Percentiles rank a stretch among this genome's conserved stretches.
Conservation (phyloP, 306 rosid genomes). For the Erythrophleum fordii region DNA sequence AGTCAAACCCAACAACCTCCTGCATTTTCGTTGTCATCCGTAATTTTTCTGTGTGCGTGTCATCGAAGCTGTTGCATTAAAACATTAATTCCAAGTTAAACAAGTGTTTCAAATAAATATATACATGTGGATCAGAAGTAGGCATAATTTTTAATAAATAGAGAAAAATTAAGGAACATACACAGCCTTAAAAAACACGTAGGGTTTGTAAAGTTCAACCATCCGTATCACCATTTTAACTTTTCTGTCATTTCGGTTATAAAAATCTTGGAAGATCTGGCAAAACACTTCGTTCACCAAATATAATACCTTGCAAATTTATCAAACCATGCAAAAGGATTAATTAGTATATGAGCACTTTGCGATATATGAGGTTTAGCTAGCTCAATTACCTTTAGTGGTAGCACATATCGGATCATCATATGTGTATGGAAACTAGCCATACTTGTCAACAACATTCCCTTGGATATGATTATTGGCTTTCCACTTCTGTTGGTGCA, state of each 20-base stretch:
- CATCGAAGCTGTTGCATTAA: slow-evolving; percentile 47
- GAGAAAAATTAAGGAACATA: slow-evolving; percentile 1
- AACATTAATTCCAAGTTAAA: background rate
- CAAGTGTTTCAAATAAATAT: background rate
- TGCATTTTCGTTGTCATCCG: background rate
- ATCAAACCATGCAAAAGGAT: background rate
- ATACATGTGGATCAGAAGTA: background rate
- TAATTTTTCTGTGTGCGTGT: slow-evolving; percentile 45
- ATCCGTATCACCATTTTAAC: background rate
- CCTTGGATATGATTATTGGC: slow-evolving; percentile 18
- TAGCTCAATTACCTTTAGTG: slow-evolving; percentile 44
- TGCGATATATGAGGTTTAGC: too few relatives aligned
- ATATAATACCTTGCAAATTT: slow-evolving; percentile 33
- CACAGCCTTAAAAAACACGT: slow-evolving; percentile 42
- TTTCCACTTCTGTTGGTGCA: slow-evolving; percentile 31
- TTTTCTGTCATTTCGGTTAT: background rate
- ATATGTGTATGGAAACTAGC: slow-evolving; percentile 31
- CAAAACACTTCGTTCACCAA: slow-evolving; percentile 28
- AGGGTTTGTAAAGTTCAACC: slow-evolving; percentile 47
- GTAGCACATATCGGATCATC: slow-evolving; percentile 27
- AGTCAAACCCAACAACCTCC: background rate
- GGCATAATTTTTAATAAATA: background rate
- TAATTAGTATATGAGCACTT: background rate
- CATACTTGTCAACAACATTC: background rate
- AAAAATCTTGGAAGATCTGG: slow-evolving; percentile 1